A percentile compares a stretch with the other conserved stretches of the same genome.
These are phyloP conservation scores for Closterium sp. DNA, from an alignment of 139 green algal genomes.

Conservation along the genomic window DNA sequence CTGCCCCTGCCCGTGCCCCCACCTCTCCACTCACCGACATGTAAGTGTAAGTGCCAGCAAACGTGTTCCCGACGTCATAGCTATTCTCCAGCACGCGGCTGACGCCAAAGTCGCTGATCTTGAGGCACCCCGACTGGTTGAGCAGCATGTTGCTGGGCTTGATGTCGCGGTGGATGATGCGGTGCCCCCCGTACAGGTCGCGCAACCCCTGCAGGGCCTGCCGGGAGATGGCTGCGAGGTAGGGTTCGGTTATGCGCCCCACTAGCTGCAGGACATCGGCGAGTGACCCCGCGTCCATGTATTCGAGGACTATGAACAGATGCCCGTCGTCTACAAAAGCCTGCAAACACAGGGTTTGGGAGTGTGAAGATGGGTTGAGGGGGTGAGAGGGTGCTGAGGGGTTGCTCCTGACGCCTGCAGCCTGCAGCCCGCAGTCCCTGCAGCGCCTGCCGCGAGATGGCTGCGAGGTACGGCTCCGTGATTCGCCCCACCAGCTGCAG, in stretches of 20 bases:
- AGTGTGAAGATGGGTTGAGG: too few species aligned
- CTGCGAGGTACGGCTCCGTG: conserved; percentile 74
- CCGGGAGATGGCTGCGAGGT: conserved; percentile 64
- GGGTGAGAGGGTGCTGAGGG: too few species aligned
- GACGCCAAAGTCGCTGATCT: conserved; percentile 97
- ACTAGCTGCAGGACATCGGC: conserved; percentile 73
- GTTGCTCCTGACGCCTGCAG: too few species aligned
- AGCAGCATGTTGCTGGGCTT: conserved; percentile 91
- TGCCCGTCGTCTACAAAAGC: conserved; percentile 55
- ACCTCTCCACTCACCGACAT: conserved; percentile 73
- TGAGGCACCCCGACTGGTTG: conserved; percentile 71
- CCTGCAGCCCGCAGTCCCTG: too few species aligned
- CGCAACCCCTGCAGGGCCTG: conserved; percentile 72
- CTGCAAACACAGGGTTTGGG: conserved; percentile 35
- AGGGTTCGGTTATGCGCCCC: conserved; percentile 70
- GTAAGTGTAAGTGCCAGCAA: conserved; percentile 92
- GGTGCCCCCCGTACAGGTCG: conserved; percentile 72
- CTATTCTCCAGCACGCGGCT: conserved; percentile 56
- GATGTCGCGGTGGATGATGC: conserved; percentile 85
- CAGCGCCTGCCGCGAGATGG: conserved; percentile 64
- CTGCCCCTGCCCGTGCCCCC: too few species aligned
- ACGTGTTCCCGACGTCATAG: conserved; percentile 45
- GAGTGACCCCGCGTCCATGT: conserved; percentile 92
- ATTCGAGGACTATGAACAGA: conserved; percentile 92
- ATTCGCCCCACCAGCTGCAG: conserved; percentile 66